Conservation (phyloP, 495 filamentous ascomycete species). For the Xylaria bambusicola region DNA sequence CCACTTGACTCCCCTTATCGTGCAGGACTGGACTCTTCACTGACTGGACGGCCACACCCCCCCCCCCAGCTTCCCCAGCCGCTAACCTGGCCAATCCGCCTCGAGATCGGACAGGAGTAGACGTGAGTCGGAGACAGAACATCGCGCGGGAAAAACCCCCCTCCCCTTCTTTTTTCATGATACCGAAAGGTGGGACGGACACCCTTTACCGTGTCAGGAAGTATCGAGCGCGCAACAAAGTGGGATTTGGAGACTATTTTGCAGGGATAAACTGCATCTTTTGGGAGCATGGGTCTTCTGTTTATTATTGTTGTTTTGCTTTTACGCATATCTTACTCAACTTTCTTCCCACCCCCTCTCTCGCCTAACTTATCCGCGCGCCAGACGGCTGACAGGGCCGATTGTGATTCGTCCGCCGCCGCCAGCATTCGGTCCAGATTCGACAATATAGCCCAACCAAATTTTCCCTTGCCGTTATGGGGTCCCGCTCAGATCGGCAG, state of each 20-base stretch:
- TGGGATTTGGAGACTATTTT: slow-evolving; percentile 12
- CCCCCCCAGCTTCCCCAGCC: no score
- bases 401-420: slow-evolving; percentile 31
- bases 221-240: slow-evolving; percentile 4
- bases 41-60: no score
- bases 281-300: slow-evolving; percentile 12
- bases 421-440: slow-evolving; percentile 10
- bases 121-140: background rate
- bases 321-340: no score
- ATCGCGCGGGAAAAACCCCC: background rate
- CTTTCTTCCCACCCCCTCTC: background rate
- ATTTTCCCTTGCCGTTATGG: background rate
- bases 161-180: background rate
- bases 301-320: slow-evolving; percentile 1
- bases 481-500: no score
- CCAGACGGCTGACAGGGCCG: slow-evolving; percentile 30
- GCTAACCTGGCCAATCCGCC: background rate
- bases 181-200: slow-evolving; percentile 7
- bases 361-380: slow-evolving; percentile 31
- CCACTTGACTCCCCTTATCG: no score
- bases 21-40: background rate
- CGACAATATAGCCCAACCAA: background rate
- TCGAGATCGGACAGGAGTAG: background rate
- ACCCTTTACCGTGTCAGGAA: background rate
- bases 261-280: background rate